Evolutionary conservation across 257 asterid species (phyloP).

Genomic region (Hygrophila difformis): DNA sequence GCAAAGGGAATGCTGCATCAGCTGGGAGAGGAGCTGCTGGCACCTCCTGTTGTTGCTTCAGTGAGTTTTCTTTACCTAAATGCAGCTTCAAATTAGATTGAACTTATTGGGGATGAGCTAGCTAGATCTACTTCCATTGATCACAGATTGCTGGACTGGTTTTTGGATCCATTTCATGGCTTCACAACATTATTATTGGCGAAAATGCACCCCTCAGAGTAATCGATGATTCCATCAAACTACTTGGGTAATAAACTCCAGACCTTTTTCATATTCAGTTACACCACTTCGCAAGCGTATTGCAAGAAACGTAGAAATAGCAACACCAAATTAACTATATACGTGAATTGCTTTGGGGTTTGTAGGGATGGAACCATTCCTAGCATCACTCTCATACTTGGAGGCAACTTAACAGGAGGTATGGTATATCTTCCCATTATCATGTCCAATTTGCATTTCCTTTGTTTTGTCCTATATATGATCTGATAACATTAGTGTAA

Average conservation of each 20-base stretch:
- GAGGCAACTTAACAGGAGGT: slow-evolving; percentile 88
- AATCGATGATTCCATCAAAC: slow-evolving; percentile 40
- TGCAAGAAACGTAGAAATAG: too few species aligned
- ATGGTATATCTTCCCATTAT: too few species aligned
- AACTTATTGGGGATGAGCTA: not conserved
- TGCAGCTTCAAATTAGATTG: too few species aligned
- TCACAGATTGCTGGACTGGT: slow-evolving; percentile 52
- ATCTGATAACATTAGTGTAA: too few species aligned
- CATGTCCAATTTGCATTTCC: too few species aligned
- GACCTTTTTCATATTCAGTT: too few species aligned
- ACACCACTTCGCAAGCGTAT: too few species aligned
- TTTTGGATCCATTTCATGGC: slow-evolving; percentile 58
- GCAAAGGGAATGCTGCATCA: slow-evolving; percentile 29
- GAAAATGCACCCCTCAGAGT: slow-evolving; percentile 67
- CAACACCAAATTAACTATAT: too few species aligned
- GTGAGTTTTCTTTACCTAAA: slow-evolving; percentile 27
- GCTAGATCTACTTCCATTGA: not conserved
- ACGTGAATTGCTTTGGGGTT: too few species aligned
- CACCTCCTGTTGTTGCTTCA: slow-evolving; percentile 74
- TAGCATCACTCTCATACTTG: slow-evolving; percentile 79
- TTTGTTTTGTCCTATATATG: too few species aligned
- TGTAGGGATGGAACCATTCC: slow-evolving; percentile 88
- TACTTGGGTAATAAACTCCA: slow-evolving; percentile 90
- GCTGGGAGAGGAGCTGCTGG: slow-evolving; percentile 44
- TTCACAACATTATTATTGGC: slow-evolving; percentile 53